A percentile compares a stretch with the other conserved stretches of the same genome.
Evolutionary conservation across 768 basidiomycete genomes (phyloP).

Genomic region (Tricholoma flavovirens): DNA sequence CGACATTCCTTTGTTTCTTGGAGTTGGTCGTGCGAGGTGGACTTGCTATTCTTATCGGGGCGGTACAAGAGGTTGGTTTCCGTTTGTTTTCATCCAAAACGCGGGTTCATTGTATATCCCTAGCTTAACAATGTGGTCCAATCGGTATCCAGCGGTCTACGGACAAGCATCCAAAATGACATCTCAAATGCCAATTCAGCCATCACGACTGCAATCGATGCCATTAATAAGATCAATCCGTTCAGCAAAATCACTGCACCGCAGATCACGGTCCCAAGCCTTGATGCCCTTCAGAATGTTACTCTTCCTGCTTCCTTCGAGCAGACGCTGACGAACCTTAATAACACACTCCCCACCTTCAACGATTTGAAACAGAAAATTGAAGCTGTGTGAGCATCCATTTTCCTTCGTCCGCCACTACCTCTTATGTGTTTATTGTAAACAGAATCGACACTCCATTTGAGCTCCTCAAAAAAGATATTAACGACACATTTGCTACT

Average conservation of each 20-base stretch:
- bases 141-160: conserved; percentile 49
- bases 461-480: conserved; percentile 79
- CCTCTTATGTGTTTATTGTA: conserved; percentile 2
- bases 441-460: conserved; percentile 79
- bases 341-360: conserved; percentile 74
- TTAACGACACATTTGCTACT: conserved; percentile 79
- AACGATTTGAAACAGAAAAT: conserved; percentile 65
- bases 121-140: conserved; percentile 72
- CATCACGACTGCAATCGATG: conserved; percentile 57
- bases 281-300: conserved; percentile 70
- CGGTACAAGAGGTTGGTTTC: conserved; percentile 70
- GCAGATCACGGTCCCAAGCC: conserved; percentile 67
- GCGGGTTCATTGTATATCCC: neutral
- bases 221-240: conserved; percentile 73
- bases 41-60: conserved; percentile 72
- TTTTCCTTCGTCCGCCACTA: neutral
- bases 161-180: conserved; percentile 69
- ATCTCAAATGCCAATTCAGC: conserved; percentile 62
- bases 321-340: conserved; percentile 67
- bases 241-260: conserved; percentile 65
- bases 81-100: neutral
- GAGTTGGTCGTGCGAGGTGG: conserved; percentile 84
- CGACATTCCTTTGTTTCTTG: conserved; percentile 89
- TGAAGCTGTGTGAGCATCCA: conserved; percentile 53
- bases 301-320: conserved; percentile 75